Evolutionary conservation across 371 early-diverging fungal genomes (phyloP).

Genomic region (Dinochytrium kinnereticum): DNA sequence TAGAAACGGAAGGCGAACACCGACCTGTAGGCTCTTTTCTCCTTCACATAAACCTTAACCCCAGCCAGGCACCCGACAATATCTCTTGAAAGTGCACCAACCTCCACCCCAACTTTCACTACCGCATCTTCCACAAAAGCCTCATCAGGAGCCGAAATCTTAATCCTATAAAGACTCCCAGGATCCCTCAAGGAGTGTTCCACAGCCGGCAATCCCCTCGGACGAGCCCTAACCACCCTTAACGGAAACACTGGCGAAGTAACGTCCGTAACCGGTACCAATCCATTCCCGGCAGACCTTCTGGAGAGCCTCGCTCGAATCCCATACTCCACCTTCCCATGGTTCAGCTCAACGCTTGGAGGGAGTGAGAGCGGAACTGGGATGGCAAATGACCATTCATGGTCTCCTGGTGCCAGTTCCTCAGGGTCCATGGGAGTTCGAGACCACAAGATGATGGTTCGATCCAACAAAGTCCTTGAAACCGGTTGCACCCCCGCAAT

Average conservation of each 20-base stretch:
- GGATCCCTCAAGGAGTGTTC: slow-evolving; percentile 16
- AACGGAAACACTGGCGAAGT: neutral
- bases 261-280: slow-evolving; percentile 2
- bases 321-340: slow-evolving; percentile 15
- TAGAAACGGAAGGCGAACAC: neutral
- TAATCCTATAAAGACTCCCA: neutral
- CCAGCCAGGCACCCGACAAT: slow-evolving; percentile 14
- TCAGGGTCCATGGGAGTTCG: slow-evolving; percentile 6
- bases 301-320: slow-evolving; percentile 5
- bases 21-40: slow-evolving; percentile 19
- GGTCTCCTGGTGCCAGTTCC: slow-evolving; percentile 18
- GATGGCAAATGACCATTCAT: slow-evolving; percentile 17
- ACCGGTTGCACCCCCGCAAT: slow-evolving; percentile 18
- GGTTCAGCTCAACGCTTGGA: slow-evolving; percentile 16
- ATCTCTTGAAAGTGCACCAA: slow-evolving; percentile 4
- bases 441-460: slow-evolving; percentile 9
- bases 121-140: slow-evolving; percentile 11
- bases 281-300: neutral
- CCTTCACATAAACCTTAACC: slow-evolving; percentile 17
- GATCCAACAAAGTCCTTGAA: neutral
- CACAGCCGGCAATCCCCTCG: neutral
- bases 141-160: neutral
- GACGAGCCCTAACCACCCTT: slow-evolving; percentile 11
- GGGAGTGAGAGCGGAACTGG: slow-evolving; percentile 14
- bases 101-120: slow-evolving; percentile 15